Evolutionary conservation across 1,284 basidiomycete species (phyloP).

Genomic region (Vanrija pseudolonga): DNA sequence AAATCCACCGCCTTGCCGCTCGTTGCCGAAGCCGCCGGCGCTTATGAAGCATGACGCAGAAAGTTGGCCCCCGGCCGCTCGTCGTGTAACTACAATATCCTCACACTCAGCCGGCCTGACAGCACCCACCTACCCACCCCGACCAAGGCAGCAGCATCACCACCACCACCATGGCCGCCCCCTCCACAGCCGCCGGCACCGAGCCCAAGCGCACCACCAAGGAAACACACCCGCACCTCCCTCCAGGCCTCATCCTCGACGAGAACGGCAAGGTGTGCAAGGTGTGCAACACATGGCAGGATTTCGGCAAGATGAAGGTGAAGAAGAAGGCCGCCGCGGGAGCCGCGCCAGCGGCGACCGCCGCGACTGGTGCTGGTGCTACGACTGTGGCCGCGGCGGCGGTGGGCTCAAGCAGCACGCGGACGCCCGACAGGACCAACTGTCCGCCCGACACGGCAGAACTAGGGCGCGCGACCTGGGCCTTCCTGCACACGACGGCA

Average conservation of each 20-base stretch:
- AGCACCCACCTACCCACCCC: too few relatives aligned
- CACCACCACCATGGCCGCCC: too few relatives aligned
- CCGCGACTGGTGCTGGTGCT: neutral
- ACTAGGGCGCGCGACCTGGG: constrained; percentile 88
- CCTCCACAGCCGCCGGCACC: neutral
- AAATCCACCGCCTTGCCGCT: too few relatives aligned
- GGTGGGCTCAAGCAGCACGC: too few relatives aligned
- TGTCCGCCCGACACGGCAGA: constrained; percentile 85
- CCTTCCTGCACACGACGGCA: constrained; percentile 88
- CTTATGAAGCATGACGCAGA: too few relatives aligned
- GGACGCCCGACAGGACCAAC: constrained; percentile 53
- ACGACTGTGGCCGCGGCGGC: constrained; percentile 49
- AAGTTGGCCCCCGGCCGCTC: too few relatives aligned
- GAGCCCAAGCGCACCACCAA: constrained; percentile 36
- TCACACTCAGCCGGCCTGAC: too few relatives aligned
- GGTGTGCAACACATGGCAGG: constrained; percentile 74
- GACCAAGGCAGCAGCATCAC: too few relatives aligned
- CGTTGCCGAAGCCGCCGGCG: too few relatives aligned
- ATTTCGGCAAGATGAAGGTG: constrained; percentile 60
- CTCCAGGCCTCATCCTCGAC: constrained; percentile 78
- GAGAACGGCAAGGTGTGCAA: constrained; percentile 93
- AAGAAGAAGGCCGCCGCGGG: constrained; percentile 29
- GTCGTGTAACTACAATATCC: too few relatives aligned
- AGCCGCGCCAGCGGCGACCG: neutral
- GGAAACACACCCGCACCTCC: constrained; percentile 50